Evolutionary conservation across 129 eudicot genomes (phyloP).

Genomic region (Flaveria robusta): DNA sequence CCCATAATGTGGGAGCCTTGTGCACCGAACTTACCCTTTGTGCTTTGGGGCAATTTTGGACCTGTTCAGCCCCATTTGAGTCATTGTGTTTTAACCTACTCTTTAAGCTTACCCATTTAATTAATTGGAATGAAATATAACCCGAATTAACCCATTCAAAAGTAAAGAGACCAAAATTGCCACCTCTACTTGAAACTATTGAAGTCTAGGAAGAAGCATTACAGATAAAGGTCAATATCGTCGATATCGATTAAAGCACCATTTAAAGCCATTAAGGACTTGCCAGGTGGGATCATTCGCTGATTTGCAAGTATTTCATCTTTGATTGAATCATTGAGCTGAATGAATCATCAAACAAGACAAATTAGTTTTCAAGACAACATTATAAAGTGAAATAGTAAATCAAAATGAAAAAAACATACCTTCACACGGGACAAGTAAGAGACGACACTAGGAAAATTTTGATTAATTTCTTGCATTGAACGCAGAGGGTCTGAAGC

Average conservation of each 20-base stretch:
- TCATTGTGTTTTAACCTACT: background rate
- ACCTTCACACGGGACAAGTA: constrained; percentile 97
- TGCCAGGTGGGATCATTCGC: constrained; percentile 98
- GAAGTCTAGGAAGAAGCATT: constrained; percentile 42
- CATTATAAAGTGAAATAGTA: background rate
- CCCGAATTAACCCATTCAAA: background rate
- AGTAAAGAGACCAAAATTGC: background rate
- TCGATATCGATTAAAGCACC: constrained; percentile 93
- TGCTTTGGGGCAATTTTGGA: background rate
- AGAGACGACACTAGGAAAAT: constrained; percentile 96
- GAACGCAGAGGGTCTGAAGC: constrained; percentile 96
- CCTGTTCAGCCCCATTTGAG: background rate
- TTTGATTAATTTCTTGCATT: constrained; percentile 96
- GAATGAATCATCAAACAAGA: constrained; percentile 33
- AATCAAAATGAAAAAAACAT: constrained; percentile 8
- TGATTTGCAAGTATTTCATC: constrained; percentile 95
- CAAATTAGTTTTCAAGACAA: constrained; percentile 26
- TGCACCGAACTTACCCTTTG: too few relatives aligned
- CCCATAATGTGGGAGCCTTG: too few relatives aligned
- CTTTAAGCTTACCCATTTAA: background rate
- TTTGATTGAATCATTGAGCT: constrained; percentile 92
- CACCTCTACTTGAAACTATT: constrained; percentile 4
- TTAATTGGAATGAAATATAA: background rate
- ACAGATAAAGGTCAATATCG: constrained; percentile 91
- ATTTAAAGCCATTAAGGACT: constrained; percentile 96